Evolutionary conservation across 1,284 basidiomycete species (phyloP), one percentile per base, ranked within the genome.

Genomic region (Irpex sp.): DNA sequence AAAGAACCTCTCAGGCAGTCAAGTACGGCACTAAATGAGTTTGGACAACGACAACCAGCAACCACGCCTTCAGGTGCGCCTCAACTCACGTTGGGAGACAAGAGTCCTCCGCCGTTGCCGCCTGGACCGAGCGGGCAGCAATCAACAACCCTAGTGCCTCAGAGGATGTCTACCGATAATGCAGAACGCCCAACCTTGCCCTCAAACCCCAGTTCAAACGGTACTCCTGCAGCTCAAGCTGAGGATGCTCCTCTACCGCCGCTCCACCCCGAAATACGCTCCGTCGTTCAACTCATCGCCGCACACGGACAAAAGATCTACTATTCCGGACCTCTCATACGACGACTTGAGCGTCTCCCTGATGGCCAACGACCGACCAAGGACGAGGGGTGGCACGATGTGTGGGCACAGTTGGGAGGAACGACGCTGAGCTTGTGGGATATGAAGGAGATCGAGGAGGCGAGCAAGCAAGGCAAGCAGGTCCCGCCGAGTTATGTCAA

Each of bases 351-450:
- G 77, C 86, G 86, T 65, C 88, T 84, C 65, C 81, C 91, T 3
- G 92, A 94, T 70, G 93, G 93, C 7, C 85, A 88, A 65, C 82
- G 83, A 71, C 82, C 91, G 57, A 69, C 80, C 68, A 87, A 88
- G 73, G 85, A 95, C 69, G 89, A 94, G 36, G 91, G 91, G n/a
- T 96, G 94, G 94, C 82, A 84, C 6, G 85, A 93, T n/a, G 89
- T 97, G 7, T 97, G 94, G 94, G 92, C 92, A 1, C 96, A 98
- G 77, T 82, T 98, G 34, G 92, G 92, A 52, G 96, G 96, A 4
- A 97, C 95, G 6, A 96, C 94, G 6, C 83, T 98, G 62, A 96
- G 94, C 70, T 81, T 94, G 51, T 96, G 94, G 93, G 91, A 93
- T 74, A 95, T 95, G 87, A 84, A 85, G 69, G 85, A 89, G 67